A percentile compares a stretch with the other conserved stretches of the same genome.
Evolutionary conservation across 2,329 filamentous ascomycete genomes (phyloP).

Genomic region (Huntiella omanensis): DNA sequence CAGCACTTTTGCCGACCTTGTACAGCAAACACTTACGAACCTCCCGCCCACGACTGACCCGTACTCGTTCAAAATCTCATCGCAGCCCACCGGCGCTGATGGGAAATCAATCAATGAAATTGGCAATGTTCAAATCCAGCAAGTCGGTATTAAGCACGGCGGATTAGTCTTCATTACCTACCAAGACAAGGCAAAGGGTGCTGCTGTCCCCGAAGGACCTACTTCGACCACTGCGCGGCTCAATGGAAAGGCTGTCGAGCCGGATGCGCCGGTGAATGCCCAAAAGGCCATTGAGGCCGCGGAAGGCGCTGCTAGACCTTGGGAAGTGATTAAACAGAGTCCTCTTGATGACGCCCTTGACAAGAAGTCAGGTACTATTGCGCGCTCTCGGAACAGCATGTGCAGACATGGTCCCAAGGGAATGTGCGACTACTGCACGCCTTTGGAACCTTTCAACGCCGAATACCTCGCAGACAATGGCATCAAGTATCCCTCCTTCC

Average conservation of each 20-base stretch:
- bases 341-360: conserved; percentile 73
- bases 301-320: conserved; percentile 28
- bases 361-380: conserved; percentile 75
- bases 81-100: conserved; percentile 38
- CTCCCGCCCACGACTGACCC: conserved; percentile 44
- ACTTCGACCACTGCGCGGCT: conserved; percentile 42
- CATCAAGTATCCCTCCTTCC: conserved; percentile 96
- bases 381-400: conserved; percentile 65
- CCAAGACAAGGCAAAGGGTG: conserved; percentile 28
- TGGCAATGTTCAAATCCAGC: conserved; percentile 32
- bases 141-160: conserved; percentile 56
- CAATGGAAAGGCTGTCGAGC: conserved; percentile 59
- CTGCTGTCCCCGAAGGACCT: conserved; percentile 13
- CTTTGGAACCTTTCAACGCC: conserved; percentile 80
- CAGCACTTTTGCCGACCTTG: conserved; percentile 51
- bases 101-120: conserved; percentile 41
- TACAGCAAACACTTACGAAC: conserved; percentile 33
- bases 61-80: conserved; percentile 40
- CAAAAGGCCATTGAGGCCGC: conserved; percentile 46
- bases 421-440: conserved; percentile 99
- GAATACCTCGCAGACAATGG: conserved; percentile 84
- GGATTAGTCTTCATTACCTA: conserved; percentile 82
- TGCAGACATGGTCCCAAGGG: conserved; percentile 90
- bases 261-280: conserved; percentile 51
- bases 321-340: conserved; percentile 83